Evolutionary conservation across 371 early-diverging fungal genomes (phyloP), one percentile per base, ranked within the genome.

Genomic region (Nematocida sp.): DNA sequence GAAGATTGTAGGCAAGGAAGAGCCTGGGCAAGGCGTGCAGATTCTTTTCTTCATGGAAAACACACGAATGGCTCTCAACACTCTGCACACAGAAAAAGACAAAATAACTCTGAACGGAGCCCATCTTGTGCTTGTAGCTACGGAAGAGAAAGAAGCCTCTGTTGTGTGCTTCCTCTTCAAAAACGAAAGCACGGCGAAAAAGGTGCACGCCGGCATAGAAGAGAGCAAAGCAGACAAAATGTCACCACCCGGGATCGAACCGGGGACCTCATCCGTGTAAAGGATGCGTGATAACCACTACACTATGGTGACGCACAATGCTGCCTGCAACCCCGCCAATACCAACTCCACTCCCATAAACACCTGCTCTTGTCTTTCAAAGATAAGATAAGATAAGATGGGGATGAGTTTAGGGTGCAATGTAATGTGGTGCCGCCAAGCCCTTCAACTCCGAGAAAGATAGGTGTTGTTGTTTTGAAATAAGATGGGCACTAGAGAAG

Each of bases 251-350:
- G 82, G 83, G 82, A 57, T 83, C 81, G 82, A 83, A 83, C 83
- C 82, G 81, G 79, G 77, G 83, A 79, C 83, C 83, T 83, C 78
- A 78, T 77, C 82, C 83, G 81, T 83, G 83, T 83, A 79, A 83
- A 82, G 83, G 82, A 77, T 78, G 77, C 82, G 83, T 83, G 82
- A 83, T 83, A 82, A 83, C 83, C 83, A 81, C 83, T 83, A 83
- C 83, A 83, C 83, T 83, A 83, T 67, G 77, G 78, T 63, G 67
- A 76, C 81, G 52, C 43, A 62, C 52, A 21, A n/a, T n/a, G n/a
- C n/a, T n/a, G n/a, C n/a, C n/a, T n/a, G n/a, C n/a, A n/a, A n/a
- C n/a, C n/a, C n/a, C n/a, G n/a, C n/a, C n/a, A n/a, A n/a, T n/a
- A n/a, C n/a, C n/a, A n/a, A n/a, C n/a, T n/a, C n/a, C n/a, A n/a